Conservation (phyloP, 164 flowering plant species). For the Protea cynaroides region DNA sequence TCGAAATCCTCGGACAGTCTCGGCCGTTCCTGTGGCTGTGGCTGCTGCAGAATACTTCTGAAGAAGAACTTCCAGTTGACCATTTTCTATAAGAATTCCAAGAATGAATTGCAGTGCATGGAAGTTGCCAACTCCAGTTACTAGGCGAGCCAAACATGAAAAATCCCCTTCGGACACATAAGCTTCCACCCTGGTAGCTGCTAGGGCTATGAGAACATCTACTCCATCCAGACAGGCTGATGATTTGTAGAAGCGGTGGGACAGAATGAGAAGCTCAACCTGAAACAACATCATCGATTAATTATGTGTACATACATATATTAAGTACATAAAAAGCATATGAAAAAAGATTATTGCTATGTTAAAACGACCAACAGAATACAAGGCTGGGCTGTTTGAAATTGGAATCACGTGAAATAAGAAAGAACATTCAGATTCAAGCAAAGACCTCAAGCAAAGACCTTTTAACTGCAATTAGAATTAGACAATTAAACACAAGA, state of each 20-base stretch:
- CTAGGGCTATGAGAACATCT: slow-evolving; percentile 97
- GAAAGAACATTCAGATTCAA: too few relatives aligned
- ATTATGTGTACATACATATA: too few relatives aligned
- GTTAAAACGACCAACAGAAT: not conserved
- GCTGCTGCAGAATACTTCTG: slow-evolving; percentile 92
- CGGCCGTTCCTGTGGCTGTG: slow-evolving; percentile 61
- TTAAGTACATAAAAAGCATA: too few relatives aligned
- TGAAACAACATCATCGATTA: slow-evolving; percentile 24
- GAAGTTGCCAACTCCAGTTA: slow-evolving; percentile 97
- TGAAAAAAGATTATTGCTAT: not conserved
- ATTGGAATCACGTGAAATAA: too few relatives aligned
- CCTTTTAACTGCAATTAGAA: too few relatives aligned
- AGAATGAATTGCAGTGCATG: slow-evolving; percentile 93
- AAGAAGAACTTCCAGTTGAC: slow-evolving; percentile 89
- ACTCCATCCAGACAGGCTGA: slow-evolving; percentile 99
- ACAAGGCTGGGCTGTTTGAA: too few relatives aligned
- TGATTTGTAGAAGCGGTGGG: slow-evolving; percentile 97
- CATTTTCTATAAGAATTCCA: slow-evolving; percentile 93
- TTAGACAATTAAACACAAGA: too few relatives aligned
- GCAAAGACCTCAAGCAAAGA: too few relatives aligned
- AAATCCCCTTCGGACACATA: slow-evolving; percentile 98
- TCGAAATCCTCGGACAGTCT: slow-evolving; percentile 86
- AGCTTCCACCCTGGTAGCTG: slow-evolving; percentile 95
- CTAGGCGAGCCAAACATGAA: slow-evolving; percentile 90
- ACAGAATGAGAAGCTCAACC: slow-evolving; percentile 98